Evolutionary conservation across 2,329 filamentous ascomycete genomes (phyloP).

Genomic region (Scedosporium dehoogii): DNA sequence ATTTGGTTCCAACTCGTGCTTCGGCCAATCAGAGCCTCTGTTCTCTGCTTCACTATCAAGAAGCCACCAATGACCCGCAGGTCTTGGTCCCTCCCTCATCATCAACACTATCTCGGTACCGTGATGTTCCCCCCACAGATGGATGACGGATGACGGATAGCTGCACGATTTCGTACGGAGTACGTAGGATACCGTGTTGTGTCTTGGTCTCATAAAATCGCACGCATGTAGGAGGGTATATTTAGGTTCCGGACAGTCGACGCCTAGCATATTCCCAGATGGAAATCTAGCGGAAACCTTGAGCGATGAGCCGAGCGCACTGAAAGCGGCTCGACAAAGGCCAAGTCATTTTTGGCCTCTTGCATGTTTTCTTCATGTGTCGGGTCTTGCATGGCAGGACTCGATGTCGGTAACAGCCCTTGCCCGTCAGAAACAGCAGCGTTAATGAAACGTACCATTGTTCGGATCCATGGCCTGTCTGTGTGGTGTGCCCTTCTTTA

Average conservation of each 20-base stretch:
- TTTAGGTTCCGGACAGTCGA: not conserved
- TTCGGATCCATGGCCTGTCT: not conserved
- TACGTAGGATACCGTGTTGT: not conserved
- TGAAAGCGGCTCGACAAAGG: not conserved
- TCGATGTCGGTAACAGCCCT: not conserved
- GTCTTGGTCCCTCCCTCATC: not conserved
- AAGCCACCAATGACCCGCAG: not conserved
- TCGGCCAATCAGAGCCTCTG: not conserved
- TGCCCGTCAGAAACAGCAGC: not conserved
- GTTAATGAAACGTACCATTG: not conserved
- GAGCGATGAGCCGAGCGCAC: not conserved
- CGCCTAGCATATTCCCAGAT: not conserved
- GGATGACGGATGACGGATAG: no score
- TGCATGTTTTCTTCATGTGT: not conserved
- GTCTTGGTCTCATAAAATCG: not conserved
- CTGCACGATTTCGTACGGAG: not conserved
- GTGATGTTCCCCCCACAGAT: no score
- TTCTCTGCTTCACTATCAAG: not conserved
- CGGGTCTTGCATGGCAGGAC: not conserved
- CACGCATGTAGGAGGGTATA: not conserved
- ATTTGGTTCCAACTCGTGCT: no score
- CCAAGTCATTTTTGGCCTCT: not conserved
- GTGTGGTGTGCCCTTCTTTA: not conserved
- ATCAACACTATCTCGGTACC: not conserved
- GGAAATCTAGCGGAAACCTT: not conserved